Evolutionary conservation across 2,329 filamentous ascomycete species (phyloP), one percentile per base, ranked within the genome.

Genomic region (Colletotrichum australisinense): DNA sequence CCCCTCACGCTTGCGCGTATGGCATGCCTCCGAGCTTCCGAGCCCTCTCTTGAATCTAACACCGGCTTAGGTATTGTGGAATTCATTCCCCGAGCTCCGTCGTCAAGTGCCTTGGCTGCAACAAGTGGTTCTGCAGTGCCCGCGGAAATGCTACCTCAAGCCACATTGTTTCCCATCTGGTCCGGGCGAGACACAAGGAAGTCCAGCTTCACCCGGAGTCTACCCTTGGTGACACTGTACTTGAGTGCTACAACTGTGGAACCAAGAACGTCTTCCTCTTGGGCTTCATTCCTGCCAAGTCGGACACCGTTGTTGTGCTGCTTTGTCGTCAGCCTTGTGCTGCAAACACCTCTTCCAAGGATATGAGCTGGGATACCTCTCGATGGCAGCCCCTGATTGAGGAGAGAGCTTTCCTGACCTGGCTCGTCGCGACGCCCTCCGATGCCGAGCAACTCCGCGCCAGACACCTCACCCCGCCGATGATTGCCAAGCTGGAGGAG

Each of bases 291-390:
- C 97, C 97, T 11, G 97, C 97, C 69, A 99, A 99, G 82, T 98
- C 97, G 12, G 97, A 99, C 80, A 98, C 97, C 0, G 97, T 99
- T 32, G 97, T 99, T 8, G 97, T 99, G 28, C 91, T 99, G 57
- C 90, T 99, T 49, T 99, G 97, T 83, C 95, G 97, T 74, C 97
- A 98, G 83, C 97, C 97, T 59, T 99, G 97, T 83, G 97, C 96
- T 42, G 93, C 97, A 32, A 96, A 94, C 85, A 94, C 95, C 1
- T 98, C 97, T 42, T 96, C 95, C 76, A 99, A 99, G 84, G 97
- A 99, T 80, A 98, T 99, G 95, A 99, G 97, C 82, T 99, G 97
- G 97, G 97, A 99, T 82, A 97, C 95, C 6, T 97, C 96, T 30
- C 92, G 95, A 80, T 99, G 97, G 97, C 95, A 98, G 82, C 97